Percentiles rank a stretch among this genome's conserved stretches.
Conservation (phyloP, 352 stramenopile genomes). For the Aphanomyces astaci region DNA sequence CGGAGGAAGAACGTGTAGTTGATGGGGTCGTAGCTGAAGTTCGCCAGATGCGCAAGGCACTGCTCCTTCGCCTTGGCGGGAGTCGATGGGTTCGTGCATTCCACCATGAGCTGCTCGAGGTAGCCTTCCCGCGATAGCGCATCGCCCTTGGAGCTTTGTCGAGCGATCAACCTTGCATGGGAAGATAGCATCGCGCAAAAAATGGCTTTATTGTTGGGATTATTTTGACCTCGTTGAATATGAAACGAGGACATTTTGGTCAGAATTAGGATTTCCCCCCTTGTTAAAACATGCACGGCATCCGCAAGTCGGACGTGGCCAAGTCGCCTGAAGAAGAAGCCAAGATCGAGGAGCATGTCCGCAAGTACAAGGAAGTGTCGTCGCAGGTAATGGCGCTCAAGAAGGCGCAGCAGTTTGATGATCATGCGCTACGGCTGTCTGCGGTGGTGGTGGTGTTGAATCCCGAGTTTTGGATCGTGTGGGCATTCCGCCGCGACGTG, state of each 20-base stretch:
- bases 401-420: slow-evolving; percentile 38
- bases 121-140: slow-evolving; percentile 59
- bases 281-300: slow-evolving; percentile 19
- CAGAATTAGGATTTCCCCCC: not conserved
- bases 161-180: slow-evolving; percentile 42
- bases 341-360: slow-evolving; percentile 10
- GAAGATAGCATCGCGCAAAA: slow-evolving; percentile 55
- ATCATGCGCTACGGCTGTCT: slow-evolving; percentile 67
- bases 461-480: slow-evolving; percentile 95
- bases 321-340: slow-evolving; percentile 19
- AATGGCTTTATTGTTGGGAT: no score
- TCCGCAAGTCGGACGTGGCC: slow-evolving; percentile 21
- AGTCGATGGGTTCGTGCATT: slow-evolving; percentile 53
- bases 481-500: slow-evolving; percentile 93
- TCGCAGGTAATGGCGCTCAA: slow-evolving; percentile 61
- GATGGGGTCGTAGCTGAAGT: slow-evolving; percentile 82
- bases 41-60: slow-evolving; percentile 69
- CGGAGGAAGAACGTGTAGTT: slow-evolving; percentile 53
- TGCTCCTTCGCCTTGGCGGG: slow-evolving; percentile 57
- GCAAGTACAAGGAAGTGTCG: slow-evolving; percentile 65
- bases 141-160: slow-evolving; percentile 50
- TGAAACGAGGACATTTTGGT: no score
- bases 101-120: slow-evolving; percentile 61
- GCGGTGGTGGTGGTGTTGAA: slow-evolving; percentile 93
- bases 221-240: no score